A percentile compares a stretch with the other conserved stretches of the same genome.
phyloP scores from a whole-genome alignment of 768 basidiomycete species.

The Kwoniella botswanensis region DNA sequence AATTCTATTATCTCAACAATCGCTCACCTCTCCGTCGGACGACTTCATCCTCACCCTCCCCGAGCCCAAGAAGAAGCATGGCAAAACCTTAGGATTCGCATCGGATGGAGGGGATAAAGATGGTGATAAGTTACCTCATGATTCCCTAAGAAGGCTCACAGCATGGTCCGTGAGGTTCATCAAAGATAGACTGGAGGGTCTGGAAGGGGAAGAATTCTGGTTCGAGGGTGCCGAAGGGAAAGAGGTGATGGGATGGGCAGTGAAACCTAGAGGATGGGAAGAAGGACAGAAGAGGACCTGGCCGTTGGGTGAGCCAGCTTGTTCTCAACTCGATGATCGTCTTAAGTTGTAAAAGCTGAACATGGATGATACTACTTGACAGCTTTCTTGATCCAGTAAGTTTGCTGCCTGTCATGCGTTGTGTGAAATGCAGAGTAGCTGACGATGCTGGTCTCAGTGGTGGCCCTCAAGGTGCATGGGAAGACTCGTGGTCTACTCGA shows the following conservation, averaged over 20 bases:
- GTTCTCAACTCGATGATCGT: not conserved
- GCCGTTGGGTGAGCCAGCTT: constrained; percentile 62
- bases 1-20: constrained; percentile 74
- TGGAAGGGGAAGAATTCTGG: constrained; percentile 76
- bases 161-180: constrained; percentile 67
- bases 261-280: constrained; percentile 80
- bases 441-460: constrained; percentile 23
- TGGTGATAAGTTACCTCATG: constrained; percentile 37
- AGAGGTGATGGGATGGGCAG: constrained; percentile 80
- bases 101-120: constrained; percentile 59
- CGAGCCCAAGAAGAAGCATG: constrained; percentile 26
- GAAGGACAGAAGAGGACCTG: constrained; percentile 66
- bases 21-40: constrained; percentile 79
- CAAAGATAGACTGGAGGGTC: constrained; percentile 29
- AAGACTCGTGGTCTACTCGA: constrained; percentile 84
- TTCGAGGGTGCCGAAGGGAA: constrained; percentile 80
- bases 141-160: constrained; percentile 66
- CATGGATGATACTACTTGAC: not conserved
- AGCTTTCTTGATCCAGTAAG: constrained; percentile 71
- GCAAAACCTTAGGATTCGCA: constrained; percentile 37
- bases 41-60: constrained; percentile 67
- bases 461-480: constrained; percentile 70
- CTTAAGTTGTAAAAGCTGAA: not conserved
- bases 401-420: constrained; percentile 11
- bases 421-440: not conserved